Evolutionary conservation across 495 filamentous ascomycete species (phyloP).

Genomic region (Entonaema liquescens): DNA sequence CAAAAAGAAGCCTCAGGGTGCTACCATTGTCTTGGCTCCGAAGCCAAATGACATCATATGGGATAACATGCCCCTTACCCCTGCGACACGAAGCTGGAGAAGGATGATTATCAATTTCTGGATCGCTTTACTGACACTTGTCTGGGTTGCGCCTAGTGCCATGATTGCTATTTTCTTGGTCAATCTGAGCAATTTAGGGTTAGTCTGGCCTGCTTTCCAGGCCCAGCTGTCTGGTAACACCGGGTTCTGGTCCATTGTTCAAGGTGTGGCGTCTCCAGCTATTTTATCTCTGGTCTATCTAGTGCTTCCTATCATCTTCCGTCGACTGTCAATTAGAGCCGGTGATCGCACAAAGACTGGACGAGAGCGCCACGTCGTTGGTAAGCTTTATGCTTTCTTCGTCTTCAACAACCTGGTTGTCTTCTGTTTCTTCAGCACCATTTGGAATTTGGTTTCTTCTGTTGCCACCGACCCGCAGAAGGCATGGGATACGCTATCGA

Average conservation of each 20-base stretch:
- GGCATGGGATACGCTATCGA: conserved; percentile 73
- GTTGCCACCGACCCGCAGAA: conserved; percentile 65
- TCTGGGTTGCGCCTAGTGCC: conserved; percentile 96
- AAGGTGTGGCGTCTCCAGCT: conserved; percentile 93
- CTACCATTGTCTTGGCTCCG: conserved; percentile 80
- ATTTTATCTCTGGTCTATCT: conserved; percentile 89
- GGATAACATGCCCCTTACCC: conserved; percentile 83
- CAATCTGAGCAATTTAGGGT: conserved; percentile 79
- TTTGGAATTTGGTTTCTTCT: conserved; percentile 74
- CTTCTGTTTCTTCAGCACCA: conserved; percentile 85
- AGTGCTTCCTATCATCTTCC: conserved; percentile 88
- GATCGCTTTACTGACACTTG: conserved; percentile 78
- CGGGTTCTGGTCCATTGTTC: conserved; percentile 81
- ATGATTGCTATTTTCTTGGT: conserved; percentile 93
- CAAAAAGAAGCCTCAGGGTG: conserved; percentile 82
- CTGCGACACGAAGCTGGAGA: conserved; percentile 72
- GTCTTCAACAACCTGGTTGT: conserved; percentile 96
- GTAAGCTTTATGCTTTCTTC: conserved; percentile 94
- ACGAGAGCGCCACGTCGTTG: conserved; percentile 90
- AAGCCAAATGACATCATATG: conserved; percentile 93
- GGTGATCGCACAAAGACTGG: conserved; percentile 93
- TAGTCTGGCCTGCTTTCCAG: conserved; percentile 82
- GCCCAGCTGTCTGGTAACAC: conserved; percentile 66
- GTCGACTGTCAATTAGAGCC: conserved; percentile 75
- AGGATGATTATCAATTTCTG: conserved; percentile 82